These are phyloP conservation scores for Kentomonas sorsogonicus DNA, from an alignment of 208 protist species.

Conservation along the genomic window DNA sequence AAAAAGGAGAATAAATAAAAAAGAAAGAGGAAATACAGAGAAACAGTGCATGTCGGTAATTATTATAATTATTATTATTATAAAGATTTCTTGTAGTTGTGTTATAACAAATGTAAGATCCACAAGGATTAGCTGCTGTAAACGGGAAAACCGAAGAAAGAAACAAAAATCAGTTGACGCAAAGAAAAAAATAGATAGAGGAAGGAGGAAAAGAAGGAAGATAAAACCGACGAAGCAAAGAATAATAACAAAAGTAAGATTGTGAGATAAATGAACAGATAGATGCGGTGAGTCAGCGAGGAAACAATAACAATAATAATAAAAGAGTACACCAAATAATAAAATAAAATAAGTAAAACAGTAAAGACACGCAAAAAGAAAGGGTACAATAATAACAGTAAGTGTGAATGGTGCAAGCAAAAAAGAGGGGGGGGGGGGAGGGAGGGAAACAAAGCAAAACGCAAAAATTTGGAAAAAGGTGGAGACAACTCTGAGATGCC, in stretches of 20 bases:
- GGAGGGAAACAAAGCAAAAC: not conserved
- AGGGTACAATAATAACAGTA: not conserved
- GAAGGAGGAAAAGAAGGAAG: too few species aligned
- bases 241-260: not conserved
- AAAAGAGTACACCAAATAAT: slow-evolving; percentile 1
- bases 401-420: slow-evolving; percentile 1
- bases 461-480: not conserved
- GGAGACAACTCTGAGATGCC: not conserved
- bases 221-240: not conserved
- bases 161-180: not conserved
- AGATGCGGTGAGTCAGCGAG: not conserved
- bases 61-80: too few species aligned
- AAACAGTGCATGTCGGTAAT: too few species aligned
- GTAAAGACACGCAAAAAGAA: not conserved
- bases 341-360: not conserved
- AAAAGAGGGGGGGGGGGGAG: slow-evolving; percentile 2
- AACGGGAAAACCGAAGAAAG: not conserved
- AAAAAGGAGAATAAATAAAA: too few species aligned
- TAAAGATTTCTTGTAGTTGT: too few species aligned
- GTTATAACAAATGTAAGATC: too few species aligned
- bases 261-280: not conserved
- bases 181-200: too few species aligned
- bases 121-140: too few species aligned
- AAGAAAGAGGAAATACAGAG: too few species aligned
- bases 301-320: slow-evolving; percentile 1